These are phyloP conservation scores for Geotrichum histeridarum DNA, from an alignment of 1,139 yeast genomes.

Conservation along the genomic window DNA sequence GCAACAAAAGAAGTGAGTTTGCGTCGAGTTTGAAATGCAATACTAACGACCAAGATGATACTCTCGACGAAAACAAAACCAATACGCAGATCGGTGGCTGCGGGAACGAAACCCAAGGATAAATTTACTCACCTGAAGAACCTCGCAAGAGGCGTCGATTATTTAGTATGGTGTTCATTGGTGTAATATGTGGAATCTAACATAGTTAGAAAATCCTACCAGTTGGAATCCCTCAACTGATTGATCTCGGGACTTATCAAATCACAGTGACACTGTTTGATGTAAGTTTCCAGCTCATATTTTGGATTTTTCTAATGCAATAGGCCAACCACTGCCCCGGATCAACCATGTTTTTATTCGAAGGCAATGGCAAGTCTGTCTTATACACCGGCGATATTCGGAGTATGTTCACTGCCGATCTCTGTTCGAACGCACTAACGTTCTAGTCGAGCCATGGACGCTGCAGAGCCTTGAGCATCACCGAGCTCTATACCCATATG, in stretches of 20 bases:
- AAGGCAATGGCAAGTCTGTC: constrained; percentile 39
- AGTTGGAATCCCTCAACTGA: constrained; percentile 33
- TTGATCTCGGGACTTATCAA: constrained; percentile 23
- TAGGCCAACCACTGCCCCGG: constrained; percentile 62
- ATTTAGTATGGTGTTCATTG: constrained; percentile 29
- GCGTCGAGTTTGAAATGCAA: not conserved
- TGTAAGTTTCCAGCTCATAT: constrained; percentile 21
- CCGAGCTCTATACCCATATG: constrained; percentile 45
- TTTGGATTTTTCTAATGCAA: not conserved
- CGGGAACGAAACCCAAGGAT: constrained; percentile 13
- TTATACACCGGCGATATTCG: constrained; percentile 57
- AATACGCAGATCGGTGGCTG: constrained; percentile 16
- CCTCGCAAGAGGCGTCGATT: constrained; percentile 33
- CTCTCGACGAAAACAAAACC: constrained; percentile 18
- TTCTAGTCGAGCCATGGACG: constrained; percentile 53
- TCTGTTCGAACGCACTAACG: not conserved
- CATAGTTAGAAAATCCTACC: constrained; percentile 22
- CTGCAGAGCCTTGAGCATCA: constrained; percentile 39
- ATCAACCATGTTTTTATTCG: constrained; percentile 52
- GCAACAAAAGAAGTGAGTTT: constrained; percentile 40
- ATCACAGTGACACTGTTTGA: constrained; percentile 35
- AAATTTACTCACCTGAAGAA: constrained; percentile 32
- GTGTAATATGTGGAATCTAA: constrained; percentile 7
- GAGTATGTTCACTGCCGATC: not conserved
- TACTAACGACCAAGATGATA: constrained; percentile 17